Percentiles rank a stretch among this genome's conserved stretches.
Evolutionary conservation across 1,139 yeast species (phyloP).

Genomic region (Nakaseomyces kungkrabaensis): DNA sequence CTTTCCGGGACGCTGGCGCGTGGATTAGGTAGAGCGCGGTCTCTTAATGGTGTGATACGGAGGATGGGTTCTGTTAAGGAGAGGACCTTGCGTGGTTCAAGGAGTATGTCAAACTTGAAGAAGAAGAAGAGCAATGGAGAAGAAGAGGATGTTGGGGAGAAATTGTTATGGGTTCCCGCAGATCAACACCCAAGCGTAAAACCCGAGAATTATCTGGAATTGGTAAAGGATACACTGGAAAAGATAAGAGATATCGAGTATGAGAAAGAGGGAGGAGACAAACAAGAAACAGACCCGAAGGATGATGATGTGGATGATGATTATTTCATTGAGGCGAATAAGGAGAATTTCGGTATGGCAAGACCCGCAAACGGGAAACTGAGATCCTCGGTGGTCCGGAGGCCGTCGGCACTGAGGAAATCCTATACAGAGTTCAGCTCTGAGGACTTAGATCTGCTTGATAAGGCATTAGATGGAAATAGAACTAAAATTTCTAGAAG

Average conservation of each 20-base stretch:
- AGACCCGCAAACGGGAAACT: neutral
- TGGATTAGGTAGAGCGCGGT: neutral
- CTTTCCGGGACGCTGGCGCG: neutral
- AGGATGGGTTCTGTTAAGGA: conserved; percentile 1
- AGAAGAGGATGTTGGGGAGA: conserved; percentile 8
- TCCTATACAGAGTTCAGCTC: conserved; percentile 25
- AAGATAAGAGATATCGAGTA: conserved; percentile 40
- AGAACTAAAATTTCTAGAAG: conserved; percentile 5
- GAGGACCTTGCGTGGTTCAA: neutral
- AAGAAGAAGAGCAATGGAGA: neutral
- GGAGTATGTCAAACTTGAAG: conserved; percentile 1
- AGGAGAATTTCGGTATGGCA: conserved; percentile 6
- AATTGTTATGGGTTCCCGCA: conserved; percentile 88
- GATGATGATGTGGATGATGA: neutral
- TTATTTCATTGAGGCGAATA: conserved; percentile 1
- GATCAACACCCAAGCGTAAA: conserved; percentile 86
- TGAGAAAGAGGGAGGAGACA: neutral
- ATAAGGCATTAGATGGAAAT: neutral
- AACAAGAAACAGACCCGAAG: conserved; percentile 1
- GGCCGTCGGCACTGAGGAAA: conserved; percentile 28
- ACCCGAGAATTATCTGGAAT: conserved; percentile 80
- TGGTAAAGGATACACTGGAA: conserved; percentile 70
- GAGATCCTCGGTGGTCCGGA: conserved; percentile 21
- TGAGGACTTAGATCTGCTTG: conserved; percentile 4
- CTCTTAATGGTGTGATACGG: neutral